phyloP scores from a whole-genome alignment of 78 protist species.

The Dictyostelium purpureum region DNA sequence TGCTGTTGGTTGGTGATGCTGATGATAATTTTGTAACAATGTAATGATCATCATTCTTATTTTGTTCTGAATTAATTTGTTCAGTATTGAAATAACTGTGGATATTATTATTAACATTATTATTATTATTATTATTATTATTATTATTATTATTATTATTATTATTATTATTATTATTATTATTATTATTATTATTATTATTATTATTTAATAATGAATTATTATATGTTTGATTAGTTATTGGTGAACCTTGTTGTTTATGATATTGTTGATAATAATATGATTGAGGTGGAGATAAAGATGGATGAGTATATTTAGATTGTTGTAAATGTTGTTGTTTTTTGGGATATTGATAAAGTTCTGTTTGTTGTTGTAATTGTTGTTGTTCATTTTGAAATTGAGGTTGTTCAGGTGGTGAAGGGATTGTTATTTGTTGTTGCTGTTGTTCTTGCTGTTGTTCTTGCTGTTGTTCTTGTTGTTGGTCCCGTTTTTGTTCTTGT shows the following conservation, averaged over 20 bases:
- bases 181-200: not conserved
- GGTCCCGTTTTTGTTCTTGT: not conserved
- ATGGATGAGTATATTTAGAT: not conserved
- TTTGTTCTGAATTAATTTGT: not conserved
- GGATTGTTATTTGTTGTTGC: constrained; percentile 26
- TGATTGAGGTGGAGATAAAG: not conserved
- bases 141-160: not conserved
- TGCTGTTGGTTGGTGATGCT: no score
- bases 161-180: not conserved
- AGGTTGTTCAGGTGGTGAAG: no score
- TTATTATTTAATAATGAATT: not conserved
- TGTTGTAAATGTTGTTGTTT: not conserved
- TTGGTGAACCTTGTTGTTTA: not conserved
- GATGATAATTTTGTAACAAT: no score
- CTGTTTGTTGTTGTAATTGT: not conserved
- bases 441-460: constrained; percentile 17
- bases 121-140: constrained; percentile 1
- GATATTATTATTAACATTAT: not conserved
- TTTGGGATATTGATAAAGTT: not conserved
- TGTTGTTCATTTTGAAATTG: not conserved
- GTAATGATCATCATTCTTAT: not conserved
- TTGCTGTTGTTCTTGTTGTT: constrained; percentile 10
- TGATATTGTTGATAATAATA: not conserved
- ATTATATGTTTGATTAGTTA: not conserved
- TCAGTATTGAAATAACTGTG: not conserved